These are phyloP conservation scores for Verticillium isaacii DNA, from an alignment of 2,329 filamentous ascomycete genomes.

Conservation along the genomic window DNA sequence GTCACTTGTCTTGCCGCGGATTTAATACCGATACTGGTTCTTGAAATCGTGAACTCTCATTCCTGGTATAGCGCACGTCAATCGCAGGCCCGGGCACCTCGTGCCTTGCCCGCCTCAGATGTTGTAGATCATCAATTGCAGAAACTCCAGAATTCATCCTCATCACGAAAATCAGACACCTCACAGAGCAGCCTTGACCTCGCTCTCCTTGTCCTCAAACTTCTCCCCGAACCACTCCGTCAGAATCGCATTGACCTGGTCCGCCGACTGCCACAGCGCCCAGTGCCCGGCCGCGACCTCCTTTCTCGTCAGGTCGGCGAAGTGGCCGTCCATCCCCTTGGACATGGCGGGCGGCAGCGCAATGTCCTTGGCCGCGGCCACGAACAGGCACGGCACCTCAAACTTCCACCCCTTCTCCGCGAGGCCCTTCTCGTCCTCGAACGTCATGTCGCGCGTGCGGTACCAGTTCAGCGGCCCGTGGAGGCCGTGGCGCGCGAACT, in stretches of 20 bases:
- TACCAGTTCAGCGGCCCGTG: constrained; percentile 88
- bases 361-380: constrained; percentile 65
- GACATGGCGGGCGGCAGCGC: constrained; percentile 72
- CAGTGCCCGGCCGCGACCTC: constrained; percentile 74
- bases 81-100: too few relatives aligned
- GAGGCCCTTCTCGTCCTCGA: constrained; percentile 64
- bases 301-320: constrained; percentile 58
- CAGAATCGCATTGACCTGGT: constrained; percentile 65
- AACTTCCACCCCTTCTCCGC: constrained; percentile 48
- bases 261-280: constrained; percentile 71
- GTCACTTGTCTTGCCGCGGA: too few relatives aligned
- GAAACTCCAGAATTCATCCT: neutral
- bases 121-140: neutral
- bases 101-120: too few relatives aligned
- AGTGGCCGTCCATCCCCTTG: constrained; percentile 62
- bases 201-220: neutral
- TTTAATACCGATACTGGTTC: too few relatives aligned
- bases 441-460: constrained; percentile 67
- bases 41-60: too few relatives aligned
- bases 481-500: constrained; percentile 66
- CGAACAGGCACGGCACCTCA: constrained; percentile 65
- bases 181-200: neutral
- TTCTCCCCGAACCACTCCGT: constrained; percentile 54
- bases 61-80: too few relatives aligned
- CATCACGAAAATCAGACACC: neutral